Base-by-base conservation (phyloP, 495 filamentous ascomycete species). In the Tuber borchii region DNA sequence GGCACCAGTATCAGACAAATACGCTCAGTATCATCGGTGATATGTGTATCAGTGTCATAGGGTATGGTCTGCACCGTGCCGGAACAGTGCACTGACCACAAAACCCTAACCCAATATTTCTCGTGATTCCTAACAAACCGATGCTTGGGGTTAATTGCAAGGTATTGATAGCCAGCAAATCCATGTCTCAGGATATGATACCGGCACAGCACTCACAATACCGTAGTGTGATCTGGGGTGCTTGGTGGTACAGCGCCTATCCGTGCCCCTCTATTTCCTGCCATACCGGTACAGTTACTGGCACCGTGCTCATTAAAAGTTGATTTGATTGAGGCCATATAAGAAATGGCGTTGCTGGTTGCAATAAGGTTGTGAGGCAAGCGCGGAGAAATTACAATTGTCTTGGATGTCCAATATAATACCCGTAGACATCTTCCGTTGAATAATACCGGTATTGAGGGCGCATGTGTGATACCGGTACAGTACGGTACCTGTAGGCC, bases 71-170 rank as follows among this genome's bases (percentile, higher is more conserved):
- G 51, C 51, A 14, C 51, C 5, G 56, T 31, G 12, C 56, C 56
- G 26, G 56, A 65, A 65, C 34, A 65, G 56, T 19, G 56, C 56
- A 65, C 56, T 65, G 56, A 65, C 56, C 26, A 19, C 17, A 65
- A 34, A 65, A 65, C 56, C 56, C 56, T 65, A 65, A 65, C 26
- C 56, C 56, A 65, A 65, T 17, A 12, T 65, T 61, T 65, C 56
- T 65, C 56, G 56, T 65, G 56, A 65, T 65, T 31, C 14, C 26
- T 19, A 31, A 65, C 26, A 34, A 65, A 19, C 56, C 26, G 14
- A 65, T 65, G 56, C 26, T 19, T 34, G 45, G 56, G 56, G 56
- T 61, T 65, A 31, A 34, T 65, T 65, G 26, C 56, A 65, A 65
- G 26, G 56, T 65, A 65, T 65, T 65, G 56, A 26, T 31, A 65